phyloP scores from a whole-genome alignment of 495 filamentous ascomycete genomes.

The Aspergillus bertholletiae region DNA sequence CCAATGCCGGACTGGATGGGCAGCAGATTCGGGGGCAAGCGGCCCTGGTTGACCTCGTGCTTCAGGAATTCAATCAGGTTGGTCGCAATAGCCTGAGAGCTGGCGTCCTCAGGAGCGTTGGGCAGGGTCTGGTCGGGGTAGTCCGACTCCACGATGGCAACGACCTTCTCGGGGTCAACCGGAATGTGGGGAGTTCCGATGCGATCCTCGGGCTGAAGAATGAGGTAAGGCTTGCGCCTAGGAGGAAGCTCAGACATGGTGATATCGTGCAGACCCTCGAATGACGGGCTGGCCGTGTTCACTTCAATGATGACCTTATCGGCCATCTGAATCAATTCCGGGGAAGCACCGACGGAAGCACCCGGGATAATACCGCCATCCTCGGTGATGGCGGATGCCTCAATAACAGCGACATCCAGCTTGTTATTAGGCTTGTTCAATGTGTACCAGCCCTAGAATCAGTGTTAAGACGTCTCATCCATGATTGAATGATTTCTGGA shows the following conservation, averaged over 20 bases:
- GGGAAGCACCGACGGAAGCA: slow-evolving; percentile 80
- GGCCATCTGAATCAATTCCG: slow-evolving; percentile 84
- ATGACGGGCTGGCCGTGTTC: slow-evolving; percentile 80
- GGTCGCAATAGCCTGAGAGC: slow-evolving; percentile 66
- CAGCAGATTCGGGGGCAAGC: slow-evolving; percentile 73
- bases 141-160: slow-evolving; percentile 81
- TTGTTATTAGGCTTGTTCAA: slow-evolving; percentile 68
- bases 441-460: slow-evolving; percentile 68
- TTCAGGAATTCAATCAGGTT: slow-evolving; percentile 86
- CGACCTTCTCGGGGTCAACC: slow-evolving; percentile 83
- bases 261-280: slow-evolving; percentile 90
- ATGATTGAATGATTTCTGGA: background rate
- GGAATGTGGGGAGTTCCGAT: slow-evolving; percentile 83
- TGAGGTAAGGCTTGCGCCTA: slow-evolving; percentile 76
- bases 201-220: slow-evolving; percentile 75
- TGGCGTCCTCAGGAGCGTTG: slow-evolving; percentile 73
- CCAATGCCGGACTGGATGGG: slow-evolving; percentile 89
- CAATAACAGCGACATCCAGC: slow-evolving; percentile 81
- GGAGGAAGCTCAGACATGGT: slow-evolving; percentile 82
- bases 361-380: slow-evolving; percentile 88
- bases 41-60: slow-evolving; percentile 73
- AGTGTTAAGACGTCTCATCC: background rate
- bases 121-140: slow-evolving; percentile 78
- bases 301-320: slow-evolving; percentile 94
- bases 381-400: slow-evolving; percentile 88